phyloP scores from a whole-genome alignment of 2,329 filamentous ascomycete genomes.

The Fusarium sp. region DNA sequence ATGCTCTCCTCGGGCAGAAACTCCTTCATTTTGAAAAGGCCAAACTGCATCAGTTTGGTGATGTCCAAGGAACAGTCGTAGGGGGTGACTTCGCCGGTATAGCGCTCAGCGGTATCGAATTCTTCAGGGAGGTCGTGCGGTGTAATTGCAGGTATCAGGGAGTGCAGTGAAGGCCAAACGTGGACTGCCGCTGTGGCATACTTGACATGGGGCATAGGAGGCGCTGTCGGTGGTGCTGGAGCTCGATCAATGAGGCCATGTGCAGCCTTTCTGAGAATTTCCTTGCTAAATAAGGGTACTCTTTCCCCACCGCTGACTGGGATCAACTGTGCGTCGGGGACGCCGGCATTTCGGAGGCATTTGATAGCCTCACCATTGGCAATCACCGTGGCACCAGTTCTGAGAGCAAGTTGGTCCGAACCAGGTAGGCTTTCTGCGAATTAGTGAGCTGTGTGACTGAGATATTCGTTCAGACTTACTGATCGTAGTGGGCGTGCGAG shows the following conservation, averaged over 20 bases:
- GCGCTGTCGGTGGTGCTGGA: background rate
- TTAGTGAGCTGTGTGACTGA: background rate
- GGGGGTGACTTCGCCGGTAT: background rate
- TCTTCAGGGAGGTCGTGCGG: background rate
- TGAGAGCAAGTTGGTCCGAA: background rate
- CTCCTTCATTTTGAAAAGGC: background rate
- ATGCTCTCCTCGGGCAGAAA: background rate
- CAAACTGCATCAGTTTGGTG: background rate
- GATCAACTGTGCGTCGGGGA: background rate
- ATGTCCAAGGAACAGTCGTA: background rate
- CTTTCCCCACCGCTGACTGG: background rate
- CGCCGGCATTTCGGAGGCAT: background rate
- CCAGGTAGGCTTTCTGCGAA: background rate
- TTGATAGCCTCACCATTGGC: background rate
- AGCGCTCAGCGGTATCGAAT: background rate
- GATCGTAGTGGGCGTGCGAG: background rate
- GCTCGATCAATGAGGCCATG: background rate
- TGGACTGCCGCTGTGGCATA: background rate
- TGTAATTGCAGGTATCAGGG: accelerated
- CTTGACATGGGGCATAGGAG: background rate
- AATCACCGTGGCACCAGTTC: background rate
- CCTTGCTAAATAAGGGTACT: background rate
- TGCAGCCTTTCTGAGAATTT: background rate
- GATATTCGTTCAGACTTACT: background rate
- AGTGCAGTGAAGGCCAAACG: background rate